Evolutionary conservation across 2,329 filamentous ascomycete genomes (phyloP).

Genomic region (Allantophomopsis lycopodina): DNA sequence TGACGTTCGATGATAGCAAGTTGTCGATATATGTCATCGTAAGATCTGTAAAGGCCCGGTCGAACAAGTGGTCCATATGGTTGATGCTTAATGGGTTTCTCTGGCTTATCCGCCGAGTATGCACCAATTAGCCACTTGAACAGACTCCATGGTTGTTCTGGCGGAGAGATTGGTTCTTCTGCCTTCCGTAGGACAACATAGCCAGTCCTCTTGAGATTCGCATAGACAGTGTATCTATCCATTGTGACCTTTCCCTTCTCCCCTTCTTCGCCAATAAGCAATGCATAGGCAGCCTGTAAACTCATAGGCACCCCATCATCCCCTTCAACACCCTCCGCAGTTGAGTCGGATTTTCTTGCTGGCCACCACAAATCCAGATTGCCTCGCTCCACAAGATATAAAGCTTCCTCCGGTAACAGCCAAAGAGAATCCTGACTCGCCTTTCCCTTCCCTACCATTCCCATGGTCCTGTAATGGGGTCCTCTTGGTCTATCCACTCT

Average conservation of each 20-base stretch:
- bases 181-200: slow-evolving; percentile 68
- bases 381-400: slow-evolving; percentile 81
- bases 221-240: slow-evolving; percentile 79
- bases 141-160: slow-evolving; percentile 5
- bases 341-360: slow-evolving; percentile 16
- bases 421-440: slow-evolving; percentile 51
- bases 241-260: slow-evolving; percentile 47
- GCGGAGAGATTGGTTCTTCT: slow-evolving; percentile 13
- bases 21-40: slow-evolving; percentile 60
- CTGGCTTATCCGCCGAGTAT: slow-evolving; percentile 10
- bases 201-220: slow-evolving; percentile 68
- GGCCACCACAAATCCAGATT: slow-evolving; percentile 83
- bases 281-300: slow-evolving; percentile 78
- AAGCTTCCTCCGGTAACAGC: slow-evolving; percentile 81
- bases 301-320: slow-evolving; percentile 70
- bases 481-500: slow-evolving; percentile 61
- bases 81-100: slow-evolving; percentile 8
- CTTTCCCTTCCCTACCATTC: slow-evolving; percentile 42
- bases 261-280: slow-evolving; percentile 60
- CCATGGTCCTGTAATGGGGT: slow-evolving; percentile 62
- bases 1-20: slow-evolving; percentile 63
- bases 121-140: slow-evolving; percentile 17
- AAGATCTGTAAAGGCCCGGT: slow-evolving; percentile 52
- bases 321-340: slow-evolving; percentile 29
- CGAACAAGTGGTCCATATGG: slow-evolving; percentile 40